Percentiles rank a stretch among this genome's conserved stretches.
These are phyloP conservation scores for Penicillium salamii DNA, from an alignment of 495 filamentous ascomycete genomes.

Conservation along the genomic window DNA sequence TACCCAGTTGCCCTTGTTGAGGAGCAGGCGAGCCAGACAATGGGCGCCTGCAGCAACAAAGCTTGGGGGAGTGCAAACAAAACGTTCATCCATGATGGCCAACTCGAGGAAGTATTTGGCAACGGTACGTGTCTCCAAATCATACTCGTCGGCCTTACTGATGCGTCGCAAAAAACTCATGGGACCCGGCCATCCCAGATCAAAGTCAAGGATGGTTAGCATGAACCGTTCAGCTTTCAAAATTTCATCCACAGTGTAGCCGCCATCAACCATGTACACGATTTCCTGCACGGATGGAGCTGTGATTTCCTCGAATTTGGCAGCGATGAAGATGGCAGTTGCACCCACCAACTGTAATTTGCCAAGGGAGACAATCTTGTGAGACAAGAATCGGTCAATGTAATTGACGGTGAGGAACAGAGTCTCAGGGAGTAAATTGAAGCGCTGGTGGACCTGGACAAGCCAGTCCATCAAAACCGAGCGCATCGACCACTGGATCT, in stretches of 20 bases:
- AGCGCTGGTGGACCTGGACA: slow-evolving; percentile 90
- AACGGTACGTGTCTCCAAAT: slow-evolving; percentile 89
- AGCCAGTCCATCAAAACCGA: slow-evolving; percentile 98
- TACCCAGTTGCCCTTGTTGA: slow-evolving; percentile 92
- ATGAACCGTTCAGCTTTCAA: slow-evolving; percentile 98
- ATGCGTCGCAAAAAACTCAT: slow-evolving; percentile 97
- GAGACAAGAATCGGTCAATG: slow-evolving; percentile 93
- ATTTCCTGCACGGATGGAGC: slow-evolving; percentile 93
- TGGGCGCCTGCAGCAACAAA: slow-evolving; percentile 90
- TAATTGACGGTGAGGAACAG: slow-evolving; percentile 92
- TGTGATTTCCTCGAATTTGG: slow-evolving; percentile 98
- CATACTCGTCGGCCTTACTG: slow-evolving; percentile 98
- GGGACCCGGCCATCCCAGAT: slow-evolving; percentile 93
- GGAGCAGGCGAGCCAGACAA: slow-evolving; percentile 83
- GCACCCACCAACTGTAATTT: slow-evolving; percentile 97
- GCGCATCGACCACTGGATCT: slow-evolving; percentile 99
- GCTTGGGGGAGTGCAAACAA: slow-evolving; percentile 86
- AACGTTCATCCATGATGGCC: slow-evolving; percentile 97
- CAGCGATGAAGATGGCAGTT: slow-evolving; percentile 91
- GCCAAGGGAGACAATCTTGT: slow-evolving; percentile 88
- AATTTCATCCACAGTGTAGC: slow-evolving; percentile 86
- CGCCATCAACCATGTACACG: slow-evolving; percentile 95
- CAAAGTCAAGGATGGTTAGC: slow-evolving; percentile 91
- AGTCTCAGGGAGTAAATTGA: slow-evolving; percentile 88
- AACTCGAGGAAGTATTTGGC: slow-evolving; percentile 98